A percentile compares a stretch with the other conserved stretches of the same genome.
Evolutionary conservation across 805 yeast genomes (phyloP).

Genomic region (Metschnikowia santaceciliae): DNA sequence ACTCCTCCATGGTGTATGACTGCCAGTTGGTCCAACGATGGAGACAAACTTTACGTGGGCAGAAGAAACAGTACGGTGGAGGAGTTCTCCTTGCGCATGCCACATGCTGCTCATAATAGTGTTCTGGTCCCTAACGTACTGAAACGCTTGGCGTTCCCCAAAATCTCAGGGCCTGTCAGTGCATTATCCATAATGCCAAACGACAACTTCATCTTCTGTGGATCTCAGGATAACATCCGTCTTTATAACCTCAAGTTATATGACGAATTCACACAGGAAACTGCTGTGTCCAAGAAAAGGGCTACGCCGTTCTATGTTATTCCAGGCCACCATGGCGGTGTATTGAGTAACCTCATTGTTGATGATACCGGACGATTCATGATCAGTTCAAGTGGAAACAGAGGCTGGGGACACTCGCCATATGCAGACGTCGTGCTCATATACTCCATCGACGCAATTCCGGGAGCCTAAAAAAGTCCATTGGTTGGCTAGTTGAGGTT

Average conservation of each 20-base stretch:
- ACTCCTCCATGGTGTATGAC: conserved; percentile 95
- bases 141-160: conserved; percentile 68
- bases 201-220: conserved; percentile 74
- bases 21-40: conserved; percentile 83
- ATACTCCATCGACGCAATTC: conserved; percentile 64
- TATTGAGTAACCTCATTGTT: conserved; percentile 67
- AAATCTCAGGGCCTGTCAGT: conserved; percentile 87
- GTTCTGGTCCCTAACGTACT: conserved; percentile 44
- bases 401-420: conserved; percentile 87
- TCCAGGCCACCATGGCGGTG: conserved; percentile 97
- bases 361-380: conserved; percentile 87
- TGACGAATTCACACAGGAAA: conserved; percentile 31
- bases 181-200: conserved; percentile 78
- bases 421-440: conserved; percentile 77
- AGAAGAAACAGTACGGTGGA: conserved; percentile 87
- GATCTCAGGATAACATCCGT: conserved; percentile 85
- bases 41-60: conserved; percentile 76
- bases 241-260: conserved; percentile 64
- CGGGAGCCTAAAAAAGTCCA: not conserved
- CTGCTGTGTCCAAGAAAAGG: conserved; percentile 29
- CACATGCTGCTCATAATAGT: conserved; percentile 28
- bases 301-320: conserved; percentile 80
- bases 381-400: conserved; percentile 87
- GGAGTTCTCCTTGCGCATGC: conserved; percentile 62
- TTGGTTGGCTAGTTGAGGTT: conserved; percentile 1